Evolutionary conservation across 495 filamentous ascomycete species (phyloP).

Genomic region (Tetracladium setigerum): DNA sequence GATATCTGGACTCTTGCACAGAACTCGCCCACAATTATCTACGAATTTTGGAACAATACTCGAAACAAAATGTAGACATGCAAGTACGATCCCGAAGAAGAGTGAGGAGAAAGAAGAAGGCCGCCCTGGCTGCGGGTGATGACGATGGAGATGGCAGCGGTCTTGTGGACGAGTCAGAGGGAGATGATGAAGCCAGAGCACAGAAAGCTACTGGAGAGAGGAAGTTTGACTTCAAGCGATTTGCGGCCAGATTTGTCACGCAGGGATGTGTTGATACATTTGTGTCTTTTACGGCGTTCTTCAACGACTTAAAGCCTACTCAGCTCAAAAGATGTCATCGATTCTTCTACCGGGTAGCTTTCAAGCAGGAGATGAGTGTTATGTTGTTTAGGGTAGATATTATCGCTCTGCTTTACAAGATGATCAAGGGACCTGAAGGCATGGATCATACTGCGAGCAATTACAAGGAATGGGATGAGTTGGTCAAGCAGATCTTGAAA

Average conservation of each 20-base stretch:
- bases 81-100: slow-evolving; percentile 77
- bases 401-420: slow-evolving; percentile 75
- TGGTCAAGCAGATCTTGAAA: slow-evolving; percentile 73
- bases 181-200: slow-evolving; percentile 65
- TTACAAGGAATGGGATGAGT: slow-evolving; percentile 87
- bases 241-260: slow-evolving; percentile 69
- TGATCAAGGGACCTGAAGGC: slow-evolving; percentile 85
- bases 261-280: slow-evolving; percentile 88
- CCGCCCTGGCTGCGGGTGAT: slow-evolving; percentile 26
- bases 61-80: slow-evolving; percentile 87
- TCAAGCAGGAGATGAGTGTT: slow-evolving; percentile 86
- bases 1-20: slow-evolving; percentile 86
- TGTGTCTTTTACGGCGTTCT: slow-evolving; percentile 69
- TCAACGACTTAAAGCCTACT: slow-evolving; percentile 67
- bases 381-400: slow-evolving; percentile 89
- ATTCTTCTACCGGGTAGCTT: slow-evolving; percentile 90
- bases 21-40: slow-evolving; percentile 89
- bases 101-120: slow-evolving; percentile 62
- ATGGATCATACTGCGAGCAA: slow-evolving; percentile 54
- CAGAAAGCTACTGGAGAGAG: slow-evolving; percentile 67
- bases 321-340: slow-evolving; percentile 92
- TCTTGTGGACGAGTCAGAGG: slow-evolving; percentile 57
- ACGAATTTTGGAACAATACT: slow-evolving; percentile 86
- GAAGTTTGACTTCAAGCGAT: slow-evolving; percentile 89
- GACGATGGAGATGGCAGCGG: slow-evolving; percentile 34